Evolutionary conservation across 31 red algal species (phyloP).

Genomic region (Odonthalia washingtoniensis): DNA sequence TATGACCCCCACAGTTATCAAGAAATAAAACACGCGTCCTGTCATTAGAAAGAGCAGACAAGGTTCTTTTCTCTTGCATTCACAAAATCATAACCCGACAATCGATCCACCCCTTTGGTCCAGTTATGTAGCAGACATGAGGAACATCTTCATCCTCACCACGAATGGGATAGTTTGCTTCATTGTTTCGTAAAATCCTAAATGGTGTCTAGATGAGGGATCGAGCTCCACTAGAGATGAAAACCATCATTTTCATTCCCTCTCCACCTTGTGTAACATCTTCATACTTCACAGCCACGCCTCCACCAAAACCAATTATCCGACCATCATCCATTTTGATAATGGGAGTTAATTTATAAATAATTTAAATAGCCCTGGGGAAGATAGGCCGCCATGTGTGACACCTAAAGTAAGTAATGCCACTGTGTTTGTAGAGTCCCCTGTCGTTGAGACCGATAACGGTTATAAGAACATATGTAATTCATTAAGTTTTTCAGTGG

Average conservation of each 20-base stretch:
- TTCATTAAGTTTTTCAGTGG: too few relatives aligned
- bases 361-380: conserved; percentile 15
- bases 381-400: too few relatives aligned
- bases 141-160: conserved; percentile 21
- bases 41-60: background rate
- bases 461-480: too few relatives aligned
- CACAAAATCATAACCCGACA: background rate
- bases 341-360: conserved; percentile 6
- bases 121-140: conserved; percentile 1
- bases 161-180: conserved; percentile 10
- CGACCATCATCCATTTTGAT: conserved; percentile 8
- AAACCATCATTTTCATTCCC: conserved; percentile 32
- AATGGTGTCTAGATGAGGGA: conserved; percentile 3
- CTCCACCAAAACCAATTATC: background rate
- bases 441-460: too few relatives aligned
- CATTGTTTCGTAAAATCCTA: background rate
- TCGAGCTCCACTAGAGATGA: background rate
- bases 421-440: too few relatives aligned
- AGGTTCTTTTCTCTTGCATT: background rate
- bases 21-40: conserved; percentile 30
- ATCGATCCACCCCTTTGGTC: conserved; percentile 37
- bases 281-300: conserved; percentile 3
- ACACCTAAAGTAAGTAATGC: too few relatives aligned
- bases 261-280: background rate
- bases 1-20: conserved; percentile 12